phyloP scores from a whole-genome alignment of 768 basidiomycete species.

The Mycena vitilis region DNA sequence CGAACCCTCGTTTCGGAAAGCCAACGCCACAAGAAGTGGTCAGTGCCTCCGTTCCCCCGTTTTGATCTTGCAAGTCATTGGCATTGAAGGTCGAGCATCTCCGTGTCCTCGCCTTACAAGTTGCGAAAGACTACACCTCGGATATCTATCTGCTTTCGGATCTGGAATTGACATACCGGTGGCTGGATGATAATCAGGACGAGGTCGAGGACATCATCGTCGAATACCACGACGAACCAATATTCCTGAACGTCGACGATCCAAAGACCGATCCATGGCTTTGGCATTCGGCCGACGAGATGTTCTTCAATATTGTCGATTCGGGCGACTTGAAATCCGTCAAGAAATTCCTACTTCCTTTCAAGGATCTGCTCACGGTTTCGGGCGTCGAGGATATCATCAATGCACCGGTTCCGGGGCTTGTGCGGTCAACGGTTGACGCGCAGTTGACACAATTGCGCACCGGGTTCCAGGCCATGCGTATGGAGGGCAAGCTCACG shows the following conservation, averaged over 20 bases:
- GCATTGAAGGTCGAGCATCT: slow-evolving; percentile 55
- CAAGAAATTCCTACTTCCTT: slow-evolving; percentile 35
- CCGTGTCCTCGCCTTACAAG: slow-evolving; percentile 43
- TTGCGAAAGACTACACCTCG: slow-evolving; percentile 41
- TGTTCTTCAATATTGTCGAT: slow-evolving; percentile 51
- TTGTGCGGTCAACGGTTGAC: slow-evolving; percentile 36
- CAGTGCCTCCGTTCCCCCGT: slow-evolving; percentile 33
- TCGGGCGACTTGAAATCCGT: slow-evolving; percentile 37
- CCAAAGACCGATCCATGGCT: slow-evolving; percentile 49
- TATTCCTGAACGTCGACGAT: slow-evolving; percentile 63
- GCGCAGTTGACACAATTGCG: slow-evolving; percentile 34
- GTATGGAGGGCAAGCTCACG: slow-evolving; percentile 34
- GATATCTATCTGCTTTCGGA: slow-evolving; percentile 49
- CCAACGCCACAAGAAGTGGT: slow-evolving; percentile 59
- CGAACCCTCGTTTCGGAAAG: slow-evolving; percentile 51
- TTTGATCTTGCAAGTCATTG: slow-evolving; percentile 3
- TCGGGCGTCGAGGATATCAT: slow-evolving; percentile 38
- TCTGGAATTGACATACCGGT: slow-evolving; percentile 56
- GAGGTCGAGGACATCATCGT: slow-evolving; percentile 38
- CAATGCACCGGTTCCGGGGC: slow-evolving; percentile 33
- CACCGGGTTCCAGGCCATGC: slow-evolving; percentile 36
- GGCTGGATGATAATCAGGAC: slow-evolving; percentile 48
- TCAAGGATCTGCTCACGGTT: slow-evolving; percentile 35
- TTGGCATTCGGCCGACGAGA: slow-evolving; percentile 52
- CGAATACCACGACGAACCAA: slow-evolving; percentile 35